These are phyloP conservation scores for Singerocomus inundabilis DNA, from an alignment of 1,284 basidiomycete genomes.

Conservation along the genomic window DNA sequence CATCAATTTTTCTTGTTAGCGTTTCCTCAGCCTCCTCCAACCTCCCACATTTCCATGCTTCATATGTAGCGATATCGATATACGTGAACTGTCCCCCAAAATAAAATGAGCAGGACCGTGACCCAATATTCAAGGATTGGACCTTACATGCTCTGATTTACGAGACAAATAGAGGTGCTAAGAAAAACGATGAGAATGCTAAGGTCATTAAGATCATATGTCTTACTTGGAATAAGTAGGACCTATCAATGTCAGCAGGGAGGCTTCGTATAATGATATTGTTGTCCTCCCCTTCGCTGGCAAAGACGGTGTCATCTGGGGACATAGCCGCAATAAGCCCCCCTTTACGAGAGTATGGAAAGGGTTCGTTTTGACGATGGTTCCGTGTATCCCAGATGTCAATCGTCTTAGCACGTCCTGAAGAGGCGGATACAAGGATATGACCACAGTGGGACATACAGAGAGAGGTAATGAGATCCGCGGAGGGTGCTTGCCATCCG, in stretches of 20 bases:
- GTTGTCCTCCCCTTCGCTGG: background rate
- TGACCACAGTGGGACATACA: conserved; percentile 2
- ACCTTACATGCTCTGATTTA: no score
- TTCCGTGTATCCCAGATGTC: conserved; percentile 13
- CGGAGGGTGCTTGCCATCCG: background rate
- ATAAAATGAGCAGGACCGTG: no score
- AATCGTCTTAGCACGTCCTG: background rate
- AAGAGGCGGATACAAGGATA: conserved; percentile 10
- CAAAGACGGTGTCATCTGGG: background rate
- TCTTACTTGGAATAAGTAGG: conserved; percentile 5
- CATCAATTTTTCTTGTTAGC: no score
- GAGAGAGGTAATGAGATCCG: conserved; percentile 9
- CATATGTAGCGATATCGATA: no score
- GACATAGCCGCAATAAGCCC: background rate
- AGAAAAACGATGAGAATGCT: background rate
- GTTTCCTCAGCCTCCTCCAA: no score
- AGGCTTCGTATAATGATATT: background rate
- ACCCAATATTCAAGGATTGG: no score
- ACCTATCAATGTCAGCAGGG: background rate
- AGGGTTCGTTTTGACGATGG: no score
- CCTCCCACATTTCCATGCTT: no score
- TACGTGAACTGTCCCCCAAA: no score
- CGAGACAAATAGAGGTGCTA: background rate
- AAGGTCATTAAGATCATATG: background rate
- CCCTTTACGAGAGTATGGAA: no score